phyloP scores from a whole-genome alignment of 1,139 yeast genomes.

The Taphrina sp. region DNA sequence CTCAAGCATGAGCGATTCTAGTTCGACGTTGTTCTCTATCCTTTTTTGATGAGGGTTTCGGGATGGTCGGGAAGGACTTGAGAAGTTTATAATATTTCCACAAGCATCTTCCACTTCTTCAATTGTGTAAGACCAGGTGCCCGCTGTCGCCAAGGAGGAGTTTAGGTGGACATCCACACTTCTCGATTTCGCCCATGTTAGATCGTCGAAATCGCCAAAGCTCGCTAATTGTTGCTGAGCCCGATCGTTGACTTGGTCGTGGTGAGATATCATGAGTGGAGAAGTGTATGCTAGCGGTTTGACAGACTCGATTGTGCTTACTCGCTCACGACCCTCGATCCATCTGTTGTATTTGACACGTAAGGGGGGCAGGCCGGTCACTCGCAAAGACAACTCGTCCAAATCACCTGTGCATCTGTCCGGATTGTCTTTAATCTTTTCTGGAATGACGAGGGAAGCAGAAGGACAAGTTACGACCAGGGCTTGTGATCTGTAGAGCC shows the following conservation, averaged over 20 bases:
- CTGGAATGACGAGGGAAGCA: slow-evolving; percentile 51
- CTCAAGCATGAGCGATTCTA: not conserved
- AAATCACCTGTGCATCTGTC: slow-evolving; percentile 65
- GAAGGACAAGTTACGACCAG: slow-evolving; percentile 75
- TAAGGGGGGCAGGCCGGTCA: slow-evolving; percentile 75
- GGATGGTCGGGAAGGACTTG: slow-evolving; percentile 23
- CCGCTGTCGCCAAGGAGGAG: slow-evolving; percentile 53
- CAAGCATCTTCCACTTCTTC: slow-evolving; percentile 69
- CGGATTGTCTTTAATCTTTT: slow-evolving; percentile 40
- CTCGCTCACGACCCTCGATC: slow-evolving; percentile 51
- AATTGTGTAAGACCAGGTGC: slow-evolving; percentile 64
- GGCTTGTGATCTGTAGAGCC: slow-evolving; percentile 63
- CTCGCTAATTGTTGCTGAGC: slow-evolving; percentile 3
- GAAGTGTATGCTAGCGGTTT: slow-evolving; percentile 21
- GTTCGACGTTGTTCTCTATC: not conserved
- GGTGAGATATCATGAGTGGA: slow-evolving; percentile 18
- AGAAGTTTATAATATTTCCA: slow-evolving; percentile 56
- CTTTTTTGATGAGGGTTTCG: not conserved
- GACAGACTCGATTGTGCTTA: slow-evolving; percentile 33
- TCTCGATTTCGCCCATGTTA: slow-evolving; percentile 56
- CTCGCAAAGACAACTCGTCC: slow-evolving; percentile 56
- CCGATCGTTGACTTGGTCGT: slow-evolving; percentile 4
- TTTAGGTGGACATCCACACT: slow-evolving; percentile 54
- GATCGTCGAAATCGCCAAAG: slow-evolving; percentile 33
- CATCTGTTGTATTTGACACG: slow-evolving; percentile 60